Percentiles rank a stretch among this genome's conserved stretches.
Evolutionary conservation across 2,329 filamentous ascomycete species (phyloP).

Genomic region (Clarireedia monteithiana): DNA sequence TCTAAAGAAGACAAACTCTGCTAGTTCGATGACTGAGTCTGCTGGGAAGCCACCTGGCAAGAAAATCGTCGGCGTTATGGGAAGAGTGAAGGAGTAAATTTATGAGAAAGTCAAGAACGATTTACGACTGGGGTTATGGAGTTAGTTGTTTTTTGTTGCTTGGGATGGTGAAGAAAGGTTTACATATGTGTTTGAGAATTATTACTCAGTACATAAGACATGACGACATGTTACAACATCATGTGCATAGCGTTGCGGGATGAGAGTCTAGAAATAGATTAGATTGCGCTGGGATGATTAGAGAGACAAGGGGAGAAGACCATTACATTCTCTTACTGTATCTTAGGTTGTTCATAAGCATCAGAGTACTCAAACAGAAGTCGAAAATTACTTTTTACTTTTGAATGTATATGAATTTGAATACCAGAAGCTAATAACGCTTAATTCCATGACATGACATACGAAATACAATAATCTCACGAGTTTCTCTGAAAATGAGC

Average conservation of each 20-base stretch:
- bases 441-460: no score
- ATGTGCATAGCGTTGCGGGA: neutral
- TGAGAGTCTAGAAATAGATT: neutral
- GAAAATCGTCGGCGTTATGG: neutral
- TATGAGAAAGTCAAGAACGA: neutral
- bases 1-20: slow-evolving; percentile 3
- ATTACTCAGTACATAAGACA: neutral
- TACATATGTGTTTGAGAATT: neutral
- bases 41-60: neutral
- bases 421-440: no score
- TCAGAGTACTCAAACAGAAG: no score
- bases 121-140: neutral
- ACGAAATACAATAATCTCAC: no score
- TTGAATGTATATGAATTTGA: no score
- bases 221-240: neutral
- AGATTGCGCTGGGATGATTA: neutral
- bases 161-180: neutral
- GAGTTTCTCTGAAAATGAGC: no score
- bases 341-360: no score
- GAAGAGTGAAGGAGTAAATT: neutral
- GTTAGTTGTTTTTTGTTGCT: neutral
- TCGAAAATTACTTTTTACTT: no score
- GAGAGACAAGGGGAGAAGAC: no score
- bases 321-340: no score
- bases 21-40: neutral